phyloP scores from a whole-genome alignment of 208 protist species.

The Acanthamoeba culbertsoni region DNA sequence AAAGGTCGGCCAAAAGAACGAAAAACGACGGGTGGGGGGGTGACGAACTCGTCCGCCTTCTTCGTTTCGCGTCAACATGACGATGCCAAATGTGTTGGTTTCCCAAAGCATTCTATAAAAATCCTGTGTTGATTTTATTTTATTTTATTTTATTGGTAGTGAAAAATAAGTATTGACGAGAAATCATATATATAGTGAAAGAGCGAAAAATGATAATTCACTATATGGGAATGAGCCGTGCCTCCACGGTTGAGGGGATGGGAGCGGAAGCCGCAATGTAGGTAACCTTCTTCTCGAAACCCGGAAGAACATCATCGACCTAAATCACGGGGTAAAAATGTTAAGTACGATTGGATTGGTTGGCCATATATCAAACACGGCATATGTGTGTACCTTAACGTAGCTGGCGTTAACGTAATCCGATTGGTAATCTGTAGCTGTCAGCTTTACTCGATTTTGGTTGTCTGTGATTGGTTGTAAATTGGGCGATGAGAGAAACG shows the following conservation, averaged over 20 bases:
- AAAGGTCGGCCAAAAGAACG: neutral
- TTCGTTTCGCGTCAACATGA: neutral
- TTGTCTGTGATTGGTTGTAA: neutral
- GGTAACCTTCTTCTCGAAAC: neutral
- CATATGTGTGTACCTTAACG: neutral
- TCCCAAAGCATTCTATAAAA: constrained; percentile 42
- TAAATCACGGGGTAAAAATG: too few relatives aligned
- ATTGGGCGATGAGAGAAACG: too few relatives aligned
- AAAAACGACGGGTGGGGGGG: neutral
- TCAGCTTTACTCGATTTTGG: neutral
- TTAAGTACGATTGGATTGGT: too few relatives aligned
- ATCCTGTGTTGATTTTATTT: neutral
- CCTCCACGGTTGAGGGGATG: constrained; percentile 11
- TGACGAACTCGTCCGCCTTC: neutral
- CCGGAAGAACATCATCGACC: neutral
- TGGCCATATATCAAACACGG: neutral
- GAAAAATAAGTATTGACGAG: neutral
- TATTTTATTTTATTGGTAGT: too few relatives aligned
- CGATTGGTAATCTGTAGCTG: neutral
- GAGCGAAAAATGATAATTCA: too few relatives aligned
- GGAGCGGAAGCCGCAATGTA: constrained; percentile 37
- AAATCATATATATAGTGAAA: neutral
- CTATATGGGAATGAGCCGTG: neutral
- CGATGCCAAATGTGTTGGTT: neutral
- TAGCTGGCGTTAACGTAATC: constrained; percentile 50